Percentiles rank a stretch among this genome's conserved stretches.
Evolutionary conservation across 2,329 filamentous ascomycete species (phyloP).

Genomic region (Cladosporium halotolerans): DNA sequence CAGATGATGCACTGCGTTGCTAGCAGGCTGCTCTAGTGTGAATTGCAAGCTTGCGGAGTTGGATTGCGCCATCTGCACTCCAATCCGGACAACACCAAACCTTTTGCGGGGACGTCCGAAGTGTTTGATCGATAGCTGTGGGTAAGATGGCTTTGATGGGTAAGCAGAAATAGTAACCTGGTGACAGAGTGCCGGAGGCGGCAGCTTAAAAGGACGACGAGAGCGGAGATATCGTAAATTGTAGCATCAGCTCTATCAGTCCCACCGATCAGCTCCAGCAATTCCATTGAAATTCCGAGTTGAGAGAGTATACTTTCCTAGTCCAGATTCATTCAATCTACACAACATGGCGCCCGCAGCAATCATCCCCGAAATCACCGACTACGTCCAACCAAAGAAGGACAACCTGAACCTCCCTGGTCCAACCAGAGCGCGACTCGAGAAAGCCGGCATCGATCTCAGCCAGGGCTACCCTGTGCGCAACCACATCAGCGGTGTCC

Average conservation of each 20-base stretch:
- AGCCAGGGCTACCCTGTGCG: conserved; percentile 57
- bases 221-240: no score
- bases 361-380: conserved; percentile 44
- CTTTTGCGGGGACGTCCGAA: background rate
- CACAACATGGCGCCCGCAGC: conserved; percentile 19
- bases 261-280: no score
- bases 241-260: no score
- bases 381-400: conserved; percentile 57
- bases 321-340: background rate
- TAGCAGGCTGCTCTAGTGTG: conserved; percentile 14
- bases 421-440: conserved; percentile 51
- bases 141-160: background rate
- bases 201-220: background rate
- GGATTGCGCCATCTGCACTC: conserved; percentile 18
- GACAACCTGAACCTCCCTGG: conserved; percentile 59
- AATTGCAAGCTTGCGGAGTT: conserved; percentile 21
- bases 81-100: conserved; percentile 21
- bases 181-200: background rate
- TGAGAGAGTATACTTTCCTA: no score
- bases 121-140: background rate
- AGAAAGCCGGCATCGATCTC: conserved; percentile 64
- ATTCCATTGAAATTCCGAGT: no score
- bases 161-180: conserved; percentile 1
- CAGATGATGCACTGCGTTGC: no score
- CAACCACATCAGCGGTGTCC: background rate